Conservation (phyloP, 768 basidiomycete species). For the Epithele typhae region DNA sequence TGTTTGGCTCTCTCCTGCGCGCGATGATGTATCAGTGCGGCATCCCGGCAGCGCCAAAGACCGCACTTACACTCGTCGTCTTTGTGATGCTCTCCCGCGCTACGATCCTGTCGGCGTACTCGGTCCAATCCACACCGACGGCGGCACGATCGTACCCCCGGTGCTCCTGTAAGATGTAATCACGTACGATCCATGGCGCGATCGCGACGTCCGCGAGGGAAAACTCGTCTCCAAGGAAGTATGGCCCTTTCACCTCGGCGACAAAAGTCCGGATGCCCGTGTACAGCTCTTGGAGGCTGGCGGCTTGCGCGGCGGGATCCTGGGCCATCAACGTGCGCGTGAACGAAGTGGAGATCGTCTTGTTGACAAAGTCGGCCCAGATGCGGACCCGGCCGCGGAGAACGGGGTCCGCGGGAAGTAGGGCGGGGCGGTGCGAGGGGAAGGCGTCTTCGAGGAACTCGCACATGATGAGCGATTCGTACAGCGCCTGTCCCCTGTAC, state of each 20-base stretch:
- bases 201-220: conserved; percentile 49
- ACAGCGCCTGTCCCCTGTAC: conserved; percentile 47
- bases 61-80: conserved; percentile 33
- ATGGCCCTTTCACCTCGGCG: conserved; percentile 42
- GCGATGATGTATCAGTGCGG: conserved; percentile 11
- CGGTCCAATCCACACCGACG: conserved; percentile 40
- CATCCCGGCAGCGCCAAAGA: no score
- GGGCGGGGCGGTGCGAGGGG: conserved; percentile 36
- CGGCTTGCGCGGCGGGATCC: conserved; percentile 32
- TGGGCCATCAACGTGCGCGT: conserved; percentile 36
- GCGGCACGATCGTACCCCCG: conserved; percentile 42
- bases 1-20: no score
- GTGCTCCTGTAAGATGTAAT: conserved; percentile 46
- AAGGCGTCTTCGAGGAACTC: conserved; percentile 67
- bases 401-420: conserved; percentile 49
- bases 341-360: conserved; percentile 47
- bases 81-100: conserved; percentile 42
- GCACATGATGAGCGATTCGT: conserved; percentile 60
- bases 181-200: conserved; percentile 51
- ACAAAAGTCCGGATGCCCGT: conserved; percentile 33
- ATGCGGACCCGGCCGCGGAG: conserved; percentile 49
- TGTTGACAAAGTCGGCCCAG: conserved; percentile 53
- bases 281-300: conserved; percentile 34
- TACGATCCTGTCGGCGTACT: conserved; percentile 39
- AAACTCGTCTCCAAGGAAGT: conserved; percentile 52